Evolutionary conservation across 306 rosid genomes (phyloP).

Genomic region (Canavalia gladiata): DNA sequence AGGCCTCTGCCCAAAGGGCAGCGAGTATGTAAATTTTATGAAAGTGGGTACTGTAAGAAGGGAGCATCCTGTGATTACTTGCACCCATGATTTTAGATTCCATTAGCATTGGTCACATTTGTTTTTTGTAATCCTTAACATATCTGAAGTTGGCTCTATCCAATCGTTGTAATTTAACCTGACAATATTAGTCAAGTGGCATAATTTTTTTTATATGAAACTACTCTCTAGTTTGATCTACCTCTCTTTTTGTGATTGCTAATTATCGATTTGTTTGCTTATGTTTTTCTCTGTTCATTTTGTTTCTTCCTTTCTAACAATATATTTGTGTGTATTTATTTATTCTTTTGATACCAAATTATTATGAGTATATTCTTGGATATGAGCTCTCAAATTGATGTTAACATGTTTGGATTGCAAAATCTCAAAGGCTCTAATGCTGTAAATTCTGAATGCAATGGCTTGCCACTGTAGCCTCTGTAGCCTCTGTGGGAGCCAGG

Average conservation of each 20-base stretch:
- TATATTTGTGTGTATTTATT: background rate
- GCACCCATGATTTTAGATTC: constrained; percentile 80
- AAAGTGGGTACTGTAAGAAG: constrained; percentile 79
- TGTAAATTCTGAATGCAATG: constrained; percentile 28
- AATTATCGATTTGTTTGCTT: background rate
- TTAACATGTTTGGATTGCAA: constrained; percentile 31
- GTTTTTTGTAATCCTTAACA: constrained; percentile 68
- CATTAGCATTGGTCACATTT: constrained; percentile 52
- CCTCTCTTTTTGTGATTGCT: constrained; percentile 13
- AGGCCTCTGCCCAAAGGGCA: constrained; percentile 76
- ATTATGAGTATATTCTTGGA: constrained; percentile 18
- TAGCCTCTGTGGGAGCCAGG: constrained; percentile 25
- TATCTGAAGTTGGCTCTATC: constrained; percentile 59
- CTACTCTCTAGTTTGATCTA: constrained; percentile 32
- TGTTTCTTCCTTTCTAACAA: background rate
- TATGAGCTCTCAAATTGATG: constrained; percentile 4
- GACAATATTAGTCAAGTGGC: constrained; percentile 67
- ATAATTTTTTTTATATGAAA: constrained; percentile 51
- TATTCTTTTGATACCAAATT: constrained; percentile 27
- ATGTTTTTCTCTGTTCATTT: constrained; percentile 2
- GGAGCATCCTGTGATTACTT: constrained; percentile 76
- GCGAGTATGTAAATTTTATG: constrained; percentile 90
- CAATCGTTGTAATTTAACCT: constrained; percentile 73
- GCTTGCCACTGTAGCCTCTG: background rate
- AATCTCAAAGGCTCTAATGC: constrained; percentile 20